Conservation (phyloP, 2,329 filamentous ascomycete genomes). For the Talaromyces marneffei region DNA sequence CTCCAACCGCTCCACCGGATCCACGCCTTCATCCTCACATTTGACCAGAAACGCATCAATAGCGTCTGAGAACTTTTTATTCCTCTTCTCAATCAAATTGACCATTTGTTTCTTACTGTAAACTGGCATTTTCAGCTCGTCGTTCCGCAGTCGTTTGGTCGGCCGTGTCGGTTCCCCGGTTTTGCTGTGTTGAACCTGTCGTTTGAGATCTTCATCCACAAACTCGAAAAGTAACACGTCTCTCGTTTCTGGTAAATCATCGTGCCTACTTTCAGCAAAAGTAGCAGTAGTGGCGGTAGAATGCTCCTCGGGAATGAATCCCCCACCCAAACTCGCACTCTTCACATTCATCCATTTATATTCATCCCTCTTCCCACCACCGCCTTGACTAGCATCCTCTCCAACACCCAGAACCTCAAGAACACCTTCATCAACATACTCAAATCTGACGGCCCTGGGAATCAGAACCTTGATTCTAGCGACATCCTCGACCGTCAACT, state of each 20-base stretch:
- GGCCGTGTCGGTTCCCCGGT: constrained; percentile 67
- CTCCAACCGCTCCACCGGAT: constrained; percentile 63
- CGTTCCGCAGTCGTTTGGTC: constrained; percentile 63
- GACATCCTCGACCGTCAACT: constrained; percentile 69
- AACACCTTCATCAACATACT: constrained; percentile 78
- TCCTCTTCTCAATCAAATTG: constrained; percentile 80
- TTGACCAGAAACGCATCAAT: constrained; percentile 70
- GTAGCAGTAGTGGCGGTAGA: background rate
- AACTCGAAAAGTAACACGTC: constrained; percentile 82
- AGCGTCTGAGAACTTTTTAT: constrained; percentile 72
- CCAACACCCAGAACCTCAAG: constrained; percentile 74
- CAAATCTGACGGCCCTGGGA: constrained; percentile 72
- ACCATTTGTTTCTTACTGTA: constrained; percentile 92
- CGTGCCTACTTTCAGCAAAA: constrained; percentile 23
- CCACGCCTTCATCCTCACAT: constrained; percentile 56
- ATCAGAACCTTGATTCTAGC: constrained; percentile 73
- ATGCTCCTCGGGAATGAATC: constrained; percentile 9
- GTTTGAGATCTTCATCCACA: constrained; percentile 81
- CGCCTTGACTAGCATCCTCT: constrained; percentile 41
- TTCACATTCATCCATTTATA: constrained; percentile 16
- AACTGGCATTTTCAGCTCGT: constrained; percentile 84
- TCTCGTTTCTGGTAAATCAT: constrained; percentile 46
- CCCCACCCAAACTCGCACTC: constrained; percentile 10
- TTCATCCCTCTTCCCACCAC: constrained; percentile 34
- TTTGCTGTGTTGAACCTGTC: constrained; percentile 65